Conservation (phyloP, 2,329 filamentous ascomycete genomes). For the Cladosporium sp. region DNA sequence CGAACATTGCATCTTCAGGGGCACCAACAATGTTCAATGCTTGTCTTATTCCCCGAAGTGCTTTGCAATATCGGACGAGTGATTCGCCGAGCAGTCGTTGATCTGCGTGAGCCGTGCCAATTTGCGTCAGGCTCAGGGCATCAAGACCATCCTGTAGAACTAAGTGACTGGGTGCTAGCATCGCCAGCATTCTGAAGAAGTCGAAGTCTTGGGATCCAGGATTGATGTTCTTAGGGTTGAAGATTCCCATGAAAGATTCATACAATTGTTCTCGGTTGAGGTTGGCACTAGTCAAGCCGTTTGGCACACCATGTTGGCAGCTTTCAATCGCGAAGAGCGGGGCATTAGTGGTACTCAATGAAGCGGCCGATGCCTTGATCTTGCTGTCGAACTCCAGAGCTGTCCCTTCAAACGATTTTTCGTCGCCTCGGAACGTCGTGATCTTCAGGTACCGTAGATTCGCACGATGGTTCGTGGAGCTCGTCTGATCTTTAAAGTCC, state of each 20-base stretch:
- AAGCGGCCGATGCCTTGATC: not conserved
- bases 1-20: constrained; percentile 25
- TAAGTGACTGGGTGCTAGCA: constrained; percentile 14
- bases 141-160: constrained; percentile 24
- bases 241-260: constrained; percentile 24
- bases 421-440: not conserved
- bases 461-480: not conserved
- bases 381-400: constrained; percentile 1
- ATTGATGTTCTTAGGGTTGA: constrained; percentile 20
- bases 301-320: not conserved
- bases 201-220: constrained; percentile 17
- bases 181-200: constrained; percentile 20
- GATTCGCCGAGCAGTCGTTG: constrained; percentile 20
- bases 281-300: constrained; percentile 11
- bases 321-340: not conserved
- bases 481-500: constrained; percentile 25
- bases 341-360: not conserved
- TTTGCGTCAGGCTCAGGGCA: constrained; percentile 24
- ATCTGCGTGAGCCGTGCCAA: constrained; percentile 24
- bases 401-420: not conserved
- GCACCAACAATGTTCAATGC: constrained; percentile 14
- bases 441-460: not conserved
- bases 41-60: constrained; percentile 18
- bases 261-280: constrained; percentile 19
- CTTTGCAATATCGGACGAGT: constrained; percentile 20